Conservation (phyloP, 2,329 filamentous ascomycete species). For the Reticulascus tulasneorum region DNA sequence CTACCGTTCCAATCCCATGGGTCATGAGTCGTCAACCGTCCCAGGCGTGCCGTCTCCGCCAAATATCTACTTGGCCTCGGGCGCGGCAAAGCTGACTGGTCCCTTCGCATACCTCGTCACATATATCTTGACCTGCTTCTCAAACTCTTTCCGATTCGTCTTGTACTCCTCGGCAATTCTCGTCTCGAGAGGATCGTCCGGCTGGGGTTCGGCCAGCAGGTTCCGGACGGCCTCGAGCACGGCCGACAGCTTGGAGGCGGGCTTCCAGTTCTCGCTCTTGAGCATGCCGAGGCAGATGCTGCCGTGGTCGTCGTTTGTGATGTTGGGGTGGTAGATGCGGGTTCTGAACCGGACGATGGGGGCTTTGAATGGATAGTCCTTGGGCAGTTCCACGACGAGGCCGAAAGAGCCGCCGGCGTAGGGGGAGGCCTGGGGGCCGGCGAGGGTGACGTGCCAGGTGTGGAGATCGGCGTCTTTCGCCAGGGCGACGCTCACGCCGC, state of each 20-base stretch:
- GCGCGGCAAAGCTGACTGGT: constrained; percentile 29
- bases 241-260: constrained; percentile 68
- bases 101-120: constrained; percentile 66
- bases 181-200: constrained; percentile 84
- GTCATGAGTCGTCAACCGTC: no score
- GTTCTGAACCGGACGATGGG: constrained; percentile 76
- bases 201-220: constrained; percentile 75
- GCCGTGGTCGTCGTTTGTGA: constrained; percentile 81
- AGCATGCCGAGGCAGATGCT: constrained; percentile 83
- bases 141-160: constrained; percentile 62
- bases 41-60: not conserved
- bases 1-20: no score
- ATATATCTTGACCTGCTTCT: constrained; percentile 72
- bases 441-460: constrained; percentile 47
- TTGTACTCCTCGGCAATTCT: constrained; percentile 83
- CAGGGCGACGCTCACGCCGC: constrained; percentile 43
- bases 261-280: constrained; percentile 88
- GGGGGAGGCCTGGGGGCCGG: constrained; percentile 38
- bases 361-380: constrained; percentile 87
- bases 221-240: constrained; percentile 74
- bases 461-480: constrained; percentile 44
- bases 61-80: constrained; percentile 13
- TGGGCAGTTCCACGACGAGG: constrained; percentile 67
- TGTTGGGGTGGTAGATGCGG: constrained; percentile 93
- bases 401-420: constrained; percentile 69